phyloP scores from a whole-genome alignment of 768 basidiomycete species.

The Mycena rebaudengoi region DNA sequence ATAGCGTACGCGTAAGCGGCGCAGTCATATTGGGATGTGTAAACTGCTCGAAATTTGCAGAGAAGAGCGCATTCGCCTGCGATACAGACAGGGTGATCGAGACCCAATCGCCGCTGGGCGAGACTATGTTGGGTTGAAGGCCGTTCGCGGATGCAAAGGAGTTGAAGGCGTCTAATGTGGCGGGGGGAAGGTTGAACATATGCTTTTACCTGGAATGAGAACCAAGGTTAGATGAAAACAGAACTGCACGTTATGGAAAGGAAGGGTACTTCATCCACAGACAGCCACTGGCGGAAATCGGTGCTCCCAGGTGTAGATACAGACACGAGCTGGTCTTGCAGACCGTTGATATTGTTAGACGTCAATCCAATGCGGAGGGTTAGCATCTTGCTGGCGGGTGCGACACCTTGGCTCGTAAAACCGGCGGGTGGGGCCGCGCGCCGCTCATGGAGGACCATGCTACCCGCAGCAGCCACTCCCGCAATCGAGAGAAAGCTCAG shows the following conservation, averaged over 20 bases:
- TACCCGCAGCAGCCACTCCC: conserved; percentile 1
- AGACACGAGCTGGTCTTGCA: no score
- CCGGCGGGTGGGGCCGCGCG: conserved; percentile 33
- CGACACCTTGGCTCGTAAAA: conserved; percentile 28
- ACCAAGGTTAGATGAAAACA: no score
- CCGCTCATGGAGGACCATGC: conserved; percentile 33
- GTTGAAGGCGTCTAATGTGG: not conserved
- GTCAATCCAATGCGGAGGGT: no score
- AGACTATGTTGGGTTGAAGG: not conserved
- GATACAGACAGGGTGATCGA: conserved; percentile 3
- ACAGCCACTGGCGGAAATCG: not conserved
- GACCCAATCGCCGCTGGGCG: conserved; percentile 6
- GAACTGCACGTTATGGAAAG: not conserved
- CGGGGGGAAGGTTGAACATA: conserved; percentile 3
- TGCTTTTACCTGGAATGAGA: conserved; percentile 5
- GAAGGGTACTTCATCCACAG: not conserved
- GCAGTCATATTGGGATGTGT: not conserved
- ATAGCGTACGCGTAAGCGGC: not conserved
- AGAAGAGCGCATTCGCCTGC: conserved; percentile 3
- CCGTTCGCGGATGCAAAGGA: not conserved
- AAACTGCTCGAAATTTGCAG: not conserved
- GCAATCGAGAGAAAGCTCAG: conserved; percentile 6
- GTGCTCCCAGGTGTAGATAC: not conserved
- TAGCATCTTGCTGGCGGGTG: conserved; percentile 33
- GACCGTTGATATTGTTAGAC: no score